These are phyloP conservation scores for Hypocrella siamensis DNA, from an alignment of 2,329 filamentous ascomycete genomes.

Conservation along the genomic window DNA sequence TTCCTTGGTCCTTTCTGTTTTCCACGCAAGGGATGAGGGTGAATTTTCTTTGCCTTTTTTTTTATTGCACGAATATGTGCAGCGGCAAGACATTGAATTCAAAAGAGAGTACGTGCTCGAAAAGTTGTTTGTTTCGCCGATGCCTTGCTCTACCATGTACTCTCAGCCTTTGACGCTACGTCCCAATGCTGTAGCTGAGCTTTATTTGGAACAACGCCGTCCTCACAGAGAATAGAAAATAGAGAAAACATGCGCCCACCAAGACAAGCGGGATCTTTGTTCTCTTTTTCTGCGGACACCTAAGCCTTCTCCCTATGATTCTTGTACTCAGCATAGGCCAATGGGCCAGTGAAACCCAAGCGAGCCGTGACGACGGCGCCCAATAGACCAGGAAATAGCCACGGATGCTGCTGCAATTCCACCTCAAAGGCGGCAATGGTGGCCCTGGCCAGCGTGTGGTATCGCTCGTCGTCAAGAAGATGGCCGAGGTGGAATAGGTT, in stretches of 20 bases:
- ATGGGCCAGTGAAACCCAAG: constrained; percentile 42
- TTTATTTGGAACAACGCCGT: too few species aligned
- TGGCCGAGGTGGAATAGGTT: constrained; percentile 73
- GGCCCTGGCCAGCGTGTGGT: constrained; percentile 49
- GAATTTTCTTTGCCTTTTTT: background rate
- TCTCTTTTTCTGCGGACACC: background rate
- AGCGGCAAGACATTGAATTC: too few species aligned
- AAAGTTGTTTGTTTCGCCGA: too few species aligned
- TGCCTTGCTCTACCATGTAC: too few species aligned
- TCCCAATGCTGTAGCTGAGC: too few species aligned
- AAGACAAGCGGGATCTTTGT: too few species aligned
- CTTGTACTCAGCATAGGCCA: constrained; percentile 12
- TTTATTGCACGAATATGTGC: too few species aligned
- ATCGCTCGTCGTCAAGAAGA: constrained; percentile 50
- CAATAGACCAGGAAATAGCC: constrained; percentile 74
- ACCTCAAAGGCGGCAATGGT: constrained; percentile 78
- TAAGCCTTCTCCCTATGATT: constrained; percentile 4
- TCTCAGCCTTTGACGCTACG: too few species aligned
- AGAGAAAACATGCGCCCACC: too few species aligned
- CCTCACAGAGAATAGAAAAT: too few species aligned
- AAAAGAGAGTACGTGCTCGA: too few species aligned
- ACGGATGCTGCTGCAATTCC: constrained; percentile 84
- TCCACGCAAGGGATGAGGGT: background rate
- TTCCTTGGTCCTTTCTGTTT: background rate
- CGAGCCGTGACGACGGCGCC: constrained; percentile 58